phyloP scores from a whole-genome alignment of 106 monocot genomes.

The Ottelia alismoides region DNA sequence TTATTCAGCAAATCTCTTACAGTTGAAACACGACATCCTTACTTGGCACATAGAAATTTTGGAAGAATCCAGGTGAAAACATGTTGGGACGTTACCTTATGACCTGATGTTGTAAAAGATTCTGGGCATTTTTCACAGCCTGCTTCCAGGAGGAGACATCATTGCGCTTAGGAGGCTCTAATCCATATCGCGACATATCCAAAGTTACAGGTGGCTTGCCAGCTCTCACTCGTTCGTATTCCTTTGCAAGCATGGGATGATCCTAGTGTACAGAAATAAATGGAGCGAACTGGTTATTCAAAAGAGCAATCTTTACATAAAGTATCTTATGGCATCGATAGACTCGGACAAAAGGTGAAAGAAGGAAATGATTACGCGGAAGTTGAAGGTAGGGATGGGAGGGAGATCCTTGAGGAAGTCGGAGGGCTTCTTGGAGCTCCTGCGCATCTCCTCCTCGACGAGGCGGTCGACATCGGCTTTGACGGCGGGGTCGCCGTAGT shows the following conservation, averaged over 20 bases:
- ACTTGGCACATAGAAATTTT: no score
- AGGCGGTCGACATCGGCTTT: slow-evolving; percentile 87
- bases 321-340: no score
- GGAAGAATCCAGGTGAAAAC: no score
- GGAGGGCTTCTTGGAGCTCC: slow-evolving; percentile 75
- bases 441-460: slow-evolving; percentile 90
- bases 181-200: slow-evolving; percentile 81
- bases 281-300: no score
- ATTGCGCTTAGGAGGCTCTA: slow-evolving; percentile 83
- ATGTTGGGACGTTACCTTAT: slow-evolving; percentile 32
- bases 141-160: slow-evolving; percentile 82
- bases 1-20: no score
- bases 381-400: slow-evolving; percentile 42
- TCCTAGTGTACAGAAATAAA: slow-evolving; percentile 57
- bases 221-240: slow-evolving; percentile 90
- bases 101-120: slow-evolving; percentile 78
- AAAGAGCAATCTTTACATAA: no score
- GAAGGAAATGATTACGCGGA: slow-evolving; percentile 33
- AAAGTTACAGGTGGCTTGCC: slow-evolving; percentile 76
- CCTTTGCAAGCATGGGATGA: slow-evolving; percentile 93
- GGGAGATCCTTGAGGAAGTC: slow-evolving; percentile 87
- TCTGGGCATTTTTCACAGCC: slow-evolving; percentile 68
- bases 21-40: no score
- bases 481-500: slow-evolving; percentile 75
- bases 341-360: neutral